Evolutionary conservation across 805 yeast species (phyloP).

Genomic region (Yamadazyma akitaensis): DNA sequence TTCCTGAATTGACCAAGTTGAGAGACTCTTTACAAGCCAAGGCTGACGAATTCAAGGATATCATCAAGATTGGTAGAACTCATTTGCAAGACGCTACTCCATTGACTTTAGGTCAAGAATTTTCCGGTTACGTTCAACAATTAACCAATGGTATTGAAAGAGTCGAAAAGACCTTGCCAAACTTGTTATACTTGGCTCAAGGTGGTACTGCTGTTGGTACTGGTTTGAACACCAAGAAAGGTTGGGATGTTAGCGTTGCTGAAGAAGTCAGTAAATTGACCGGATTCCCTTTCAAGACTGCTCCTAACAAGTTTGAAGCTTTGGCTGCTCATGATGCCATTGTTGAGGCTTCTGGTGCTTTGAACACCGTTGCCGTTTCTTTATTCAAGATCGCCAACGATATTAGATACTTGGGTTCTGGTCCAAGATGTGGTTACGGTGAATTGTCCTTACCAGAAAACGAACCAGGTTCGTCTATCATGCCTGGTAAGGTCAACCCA

Average conservation of each 20-base stretch:
- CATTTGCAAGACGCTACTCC: slow-evolving; percentile 99
- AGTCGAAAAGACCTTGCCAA: slow-evolving; percentile 72
- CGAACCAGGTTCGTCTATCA: slow-evolving; percentile 98
- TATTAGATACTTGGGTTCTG: slow-evolving; percentile 96
- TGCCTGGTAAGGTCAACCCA: slow-evolving; percentile 99
- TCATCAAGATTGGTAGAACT: slow-evolving; percentile 98
- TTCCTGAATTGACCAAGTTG: slow-evolving; percentile 77
- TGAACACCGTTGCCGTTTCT: slow-evolving; percentile 91
- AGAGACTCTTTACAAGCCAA: slow-evolving; percentile 77
- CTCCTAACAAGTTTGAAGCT: slow-evolving; percentile 99
- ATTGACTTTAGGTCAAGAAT: slow-evolving; percentile 95
- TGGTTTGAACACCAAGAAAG: slow-evolving; percentile 90
- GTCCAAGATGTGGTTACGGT: slow-evolving; percentile 99
- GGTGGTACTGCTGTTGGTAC: slow-evolving; percentile 99
- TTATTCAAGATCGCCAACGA: slow-evolving; percentile 96
- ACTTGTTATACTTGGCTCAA: slow-evolving; percentile 84
- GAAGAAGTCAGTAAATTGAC: slow-evolving; percentile 80
- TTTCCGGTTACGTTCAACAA: slow-evolving; percentile 94
- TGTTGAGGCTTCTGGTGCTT: slow-evolving; percentile 96
- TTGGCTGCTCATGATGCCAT: slow-evolving; percentile 98
- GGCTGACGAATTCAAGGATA: slow-evolving; percentile 77
- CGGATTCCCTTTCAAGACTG: slow-evolving; percentile 85
- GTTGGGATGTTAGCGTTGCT: slow-evolving; percentile 86
- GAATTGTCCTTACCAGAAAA: slow-evolving; percentile 94
- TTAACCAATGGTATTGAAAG: slow-evolving; percentile 85